Conservation (phyloP, 129 eudicot genomes). For the Silybum marianum region DNA sequence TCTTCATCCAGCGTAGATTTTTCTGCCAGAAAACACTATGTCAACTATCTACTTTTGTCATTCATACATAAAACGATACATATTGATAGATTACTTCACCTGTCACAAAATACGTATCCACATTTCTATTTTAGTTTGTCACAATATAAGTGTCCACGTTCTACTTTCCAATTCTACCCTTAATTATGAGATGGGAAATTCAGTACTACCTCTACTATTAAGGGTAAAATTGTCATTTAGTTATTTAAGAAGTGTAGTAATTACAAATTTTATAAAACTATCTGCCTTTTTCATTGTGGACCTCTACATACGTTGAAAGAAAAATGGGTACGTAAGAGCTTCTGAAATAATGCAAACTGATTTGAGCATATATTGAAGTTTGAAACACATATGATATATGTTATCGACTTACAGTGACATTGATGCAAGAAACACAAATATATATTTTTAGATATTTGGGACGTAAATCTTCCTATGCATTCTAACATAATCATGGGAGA, state of each 20-base stretch:
- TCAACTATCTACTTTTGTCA: slow-evolving; percentile 16
- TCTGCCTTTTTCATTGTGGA: not conserved
- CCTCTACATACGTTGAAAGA: not conserved
- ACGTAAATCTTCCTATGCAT: not conserved
- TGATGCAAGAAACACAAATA: not conserved
- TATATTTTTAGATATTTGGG: not conserved
- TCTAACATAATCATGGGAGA: not conserved
- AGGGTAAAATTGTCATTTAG: not conserved
- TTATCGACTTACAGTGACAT: not conserved
- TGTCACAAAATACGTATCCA: not conserved
- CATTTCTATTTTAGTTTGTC: too few species aligned
- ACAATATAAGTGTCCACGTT: not conserved
- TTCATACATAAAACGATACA: slow-evolving; percentile 11
- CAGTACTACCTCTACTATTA: not conserved
- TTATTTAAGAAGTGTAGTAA: too few species aligned
- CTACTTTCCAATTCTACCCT: not conserved
- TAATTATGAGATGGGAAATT: not conserved
- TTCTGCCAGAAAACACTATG: slow-evolving; percentile 51
- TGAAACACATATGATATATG: not conserved
- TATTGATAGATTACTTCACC: not conserved
- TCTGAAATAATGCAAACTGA: not conserved
- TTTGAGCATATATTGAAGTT: not conserved
- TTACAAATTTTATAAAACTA: not conserved
- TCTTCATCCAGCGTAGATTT: slow-evolving; percentile 52
- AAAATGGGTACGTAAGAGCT: not conserved